Percentiles rank a stretch among this genome's conserved stretches.
These are phyloP conservation scores for Candida anglica DNA, from an alignment of 805 yeast genomes.

Conservation along the genomic window DNA sequence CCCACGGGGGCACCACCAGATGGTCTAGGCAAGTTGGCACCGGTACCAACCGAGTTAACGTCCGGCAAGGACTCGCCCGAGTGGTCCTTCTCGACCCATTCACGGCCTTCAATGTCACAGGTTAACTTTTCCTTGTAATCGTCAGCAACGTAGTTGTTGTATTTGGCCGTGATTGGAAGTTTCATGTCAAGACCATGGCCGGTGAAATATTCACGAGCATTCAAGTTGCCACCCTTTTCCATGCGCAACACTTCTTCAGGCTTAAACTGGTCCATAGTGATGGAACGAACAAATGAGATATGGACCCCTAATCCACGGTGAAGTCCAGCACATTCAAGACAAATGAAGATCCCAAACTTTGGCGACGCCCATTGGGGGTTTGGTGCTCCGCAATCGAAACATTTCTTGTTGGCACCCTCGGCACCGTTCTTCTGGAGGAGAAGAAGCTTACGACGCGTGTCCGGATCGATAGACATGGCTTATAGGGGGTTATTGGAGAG, in stretches of 20 bases:
- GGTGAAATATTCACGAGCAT: conserved; percentile 63
- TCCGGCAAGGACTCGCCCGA: conserved; percentile 39
- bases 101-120: conserved; percentile 68
- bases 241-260: conserved; percentile 83
- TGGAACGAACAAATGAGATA: conserved; percentile 91
- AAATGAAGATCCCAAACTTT: conserved; percentile 93
- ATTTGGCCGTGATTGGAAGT: conserved; percentile 69
- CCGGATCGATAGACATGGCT: conserved; percentile 82
- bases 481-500: too few species aligned
- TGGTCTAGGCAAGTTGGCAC: neutral
- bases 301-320: conserved; percentile 97
- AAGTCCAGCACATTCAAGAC: conserved; percentile 96
- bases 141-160: conserved; percentile 87
- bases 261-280: conserved; percentile 98
- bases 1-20: neutral
- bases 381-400: conserved; percentile 92
- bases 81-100: conserved; percentile 66
- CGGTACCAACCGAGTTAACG: conserved; percentile 3
- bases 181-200: conserved; percentile 65
- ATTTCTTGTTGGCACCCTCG: conserved; percentile 58
- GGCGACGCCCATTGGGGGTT: conserved; percentile 99
- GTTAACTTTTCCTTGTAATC: conserved; percentile 84
- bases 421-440: conserved; percentile 77
- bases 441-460: conserved; percentile 72
- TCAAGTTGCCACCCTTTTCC: conserved; percentile 92